phyloP scores from a whole-genome alignment of 2,329 filamentous ascomycete genomes.

The Pseudopithomyces chartarum region DNA sequence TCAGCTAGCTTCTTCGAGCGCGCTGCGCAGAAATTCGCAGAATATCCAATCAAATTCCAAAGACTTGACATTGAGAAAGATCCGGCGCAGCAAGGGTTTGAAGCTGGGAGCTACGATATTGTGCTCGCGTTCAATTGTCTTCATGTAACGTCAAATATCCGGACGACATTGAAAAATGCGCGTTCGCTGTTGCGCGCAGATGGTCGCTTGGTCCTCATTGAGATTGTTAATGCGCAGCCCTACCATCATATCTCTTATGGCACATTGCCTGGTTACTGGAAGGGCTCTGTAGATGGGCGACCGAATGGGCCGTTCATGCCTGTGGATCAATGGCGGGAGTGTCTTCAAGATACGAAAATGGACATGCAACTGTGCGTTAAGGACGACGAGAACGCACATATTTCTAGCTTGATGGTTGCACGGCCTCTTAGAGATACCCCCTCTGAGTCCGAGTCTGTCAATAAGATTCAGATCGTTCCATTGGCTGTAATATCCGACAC shows the following conservation, averaged over 20 bases:
- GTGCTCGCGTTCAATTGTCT: constrained; percentile 42
- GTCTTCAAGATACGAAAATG: neutral
- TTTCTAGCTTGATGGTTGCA: neutral
- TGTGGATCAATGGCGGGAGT: neutral
- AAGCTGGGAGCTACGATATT: constrained; percentile 24
- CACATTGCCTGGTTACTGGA: neutral
- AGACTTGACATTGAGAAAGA: constrained; percentile 29
- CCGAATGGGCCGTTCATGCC: constrained; percentile 1
- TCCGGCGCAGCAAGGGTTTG: constrained; percentile 23
- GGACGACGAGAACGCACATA: neutral
- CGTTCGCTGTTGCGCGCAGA: constrained; percentile 14
- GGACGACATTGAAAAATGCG: constrained; percentile 11
- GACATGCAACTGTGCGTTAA: neutral
- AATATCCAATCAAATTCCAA: constrained; percentile 20
- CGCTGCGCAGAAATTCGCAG: neutral
- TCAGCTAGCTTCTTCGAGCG: constrained; percentile 14
- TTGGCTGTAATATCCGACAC: too few relatives aligned
- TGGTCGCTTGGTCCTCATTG: constrained; percentile 8
- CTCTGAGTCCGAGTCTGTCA: too few relatives aligned
- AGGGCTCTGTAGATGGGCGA: neutral
- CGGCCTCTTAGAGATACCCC: neutral
- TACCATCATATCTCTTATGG: neutral
- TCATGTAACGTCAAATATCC: constrained; percentile 28
- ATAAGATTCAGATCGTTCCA: too few relatives aligned
- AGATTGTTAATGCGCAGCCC: neutral